Conservation (phyloP, 306 rosid species). For the Sechiopsis laciniata region DNA sequence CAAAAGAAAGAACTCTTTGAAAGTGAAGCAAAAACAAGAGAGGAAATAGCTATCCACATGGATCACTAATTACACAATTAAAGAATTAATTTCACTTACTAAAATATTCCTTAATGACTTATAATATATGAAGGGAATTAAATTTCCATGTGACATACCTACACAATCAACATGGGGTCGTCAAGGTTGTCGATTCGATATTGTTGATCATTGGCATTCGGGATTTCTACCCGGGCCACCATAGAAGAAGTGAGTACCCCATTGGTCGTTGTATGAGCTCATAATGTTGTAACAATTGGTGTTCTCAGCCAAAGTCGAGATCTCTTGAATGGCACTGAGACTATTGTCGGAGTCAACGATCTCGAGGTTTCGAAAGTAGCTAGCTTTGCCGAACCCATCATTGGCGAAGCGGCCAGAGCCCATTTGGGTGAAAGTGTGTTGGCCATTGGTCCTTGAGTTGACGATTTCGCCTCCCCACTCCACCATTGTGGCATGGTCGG, state of each 20-base stretch:
- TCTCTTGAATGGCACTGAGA: constrained; percentile 47
- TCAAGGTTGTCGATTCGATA: not conserved
- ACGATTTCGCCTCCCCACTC: constrained; percentile 99
- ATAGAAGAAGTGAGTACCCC: constrained; percentile 89
- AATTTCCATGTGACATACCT: not conserved
- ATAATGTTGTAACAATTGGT: constrained; percentile 66
- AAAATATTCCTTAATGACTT: not conserved
- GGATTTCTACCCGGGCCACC: constrained; percentile 58
- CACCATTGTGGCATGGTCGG: constrained; percentile 78
- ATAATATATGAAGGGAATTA: not conserved
- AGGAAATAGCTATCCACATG: constrained; percentile 8
- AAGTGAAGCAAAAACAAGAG: constrained; percentile 9
- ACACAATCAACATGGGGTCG: not conserved
- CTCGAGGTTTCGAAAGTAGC: constrained; percentile 84
- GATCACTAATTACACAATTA: constrained; percentile 18
- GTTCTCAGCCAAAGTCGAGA: constrained; percentile 69
- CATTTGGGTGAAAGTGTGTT: constrained; percentile 90
- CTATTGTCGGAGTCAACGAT: constrained; percentile 79
- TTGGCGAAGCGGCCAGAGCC: constrained; percentile 75
- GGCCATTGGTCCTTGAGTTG: constrained; percentile 51
- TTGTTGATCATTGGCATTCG: constrained; percentile 23
- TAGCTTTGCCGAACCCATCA: constrained; percentile 84
- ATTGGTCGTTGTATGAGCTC: constrained; percentile 53
- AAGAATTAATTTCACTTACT: constrained; percentile 16
- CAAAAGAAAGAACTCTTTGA: not conserved